phyloP scores from a whole-genome alignment of 148 eudicot species.

The Simmondsia chinensis region DNA sequence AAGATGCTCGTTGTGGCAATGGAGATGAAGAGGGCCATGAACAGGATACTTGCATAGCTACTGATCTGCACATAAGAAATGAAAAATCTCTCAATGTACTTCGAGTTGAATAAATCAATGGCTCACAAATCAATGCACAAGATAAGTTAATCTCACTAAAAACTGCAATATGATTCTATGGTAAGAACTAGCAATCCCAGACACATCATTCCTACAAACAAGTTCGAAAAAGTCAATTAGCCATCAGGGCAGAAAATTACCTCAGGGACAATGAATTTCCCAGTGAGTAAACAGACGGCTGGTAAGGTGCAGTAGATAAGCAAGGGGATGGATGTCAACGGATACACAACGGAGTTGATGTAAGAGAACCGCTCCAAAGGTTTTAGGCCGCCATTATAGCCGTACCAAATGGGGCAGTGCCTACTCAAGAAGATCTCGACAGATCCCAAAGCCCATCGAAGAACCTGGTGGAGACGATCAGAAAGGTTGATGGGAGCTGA shows the following conservation, averaged over 20 bases:
- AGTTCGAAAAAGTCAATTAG: too few relatives aligned
- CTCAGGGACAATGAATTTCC: conserved; percentile 1
- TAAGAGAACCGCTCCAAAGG: neutral
- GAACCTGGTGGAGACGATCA: conserved; percentile 1
- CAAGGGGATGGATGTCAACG: neutral
- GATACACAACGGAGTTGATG: neutral
- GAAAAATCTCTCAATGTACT: neutral
- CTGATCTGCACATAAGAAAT: neutral
- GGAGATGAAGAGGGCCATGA: neutral
- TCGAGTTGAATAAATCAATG: too few relatives aligned
- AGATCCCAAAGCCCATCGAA: conserved; percentile 2
- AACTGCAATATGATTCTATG: too few relatives aligned
- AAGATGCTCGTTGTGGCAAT: neutral
- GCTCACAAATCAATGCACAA: too few relatives aligned
- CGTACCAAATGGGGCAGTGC: conserved; percentile 2
- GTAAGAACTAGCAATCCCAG: too few relatives aligned
- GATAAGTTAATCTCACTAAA: too few relatives aligned
- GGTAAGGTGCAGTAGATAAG: conserved; percentile 1
- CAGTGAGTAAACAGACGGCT: conserved; percentile 1
- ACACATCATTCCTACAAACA: too few relatives aligned
- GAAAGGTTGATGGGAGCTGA: conserved; percentile 4
- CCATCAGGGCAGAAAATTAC: too few relatives aligned
- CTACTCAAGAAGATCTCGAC: neutral
- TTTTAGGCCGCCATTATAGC: neutral
- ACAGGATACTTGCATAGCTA: neutral